A percentile compares a stretch with the other conserved stretches of the same genome.
Conservation (phyloP, 2,329 filamentous ascomycete genomes). For the Rutstroemia sydowiana region DNA sequence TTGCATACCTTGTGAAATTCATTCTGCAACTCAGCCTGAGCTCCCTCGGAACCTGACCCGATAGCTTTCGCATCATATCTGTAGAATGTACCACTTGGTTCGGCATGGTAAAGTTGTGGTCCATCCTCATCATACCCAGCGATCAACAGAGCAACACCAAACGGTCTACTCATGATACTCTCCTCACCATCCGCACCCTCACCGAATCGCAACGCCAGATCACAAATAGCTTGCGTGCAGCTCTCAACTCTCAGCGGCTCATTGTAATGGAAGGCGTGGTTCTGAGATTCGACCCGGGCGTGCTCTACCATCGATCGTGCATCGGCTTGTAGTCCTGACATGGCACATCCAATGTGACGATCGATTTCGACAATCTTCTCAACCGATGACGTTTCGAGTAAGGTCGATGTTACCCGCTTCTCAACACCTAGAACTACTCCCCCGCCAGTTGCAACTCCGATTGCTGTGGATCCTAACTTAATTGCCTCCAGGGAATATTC, state of each 20-base stretch:
- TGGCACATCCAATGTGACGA: constrained; percentile 96
- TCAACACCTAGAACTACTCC: constrained; percentile 96
- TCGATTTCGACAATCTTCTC: constrained; percentile 99
- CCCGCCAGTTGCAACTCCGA: constrained; percentile 91
- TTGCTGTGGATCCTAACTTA: constrained; percentile 97
- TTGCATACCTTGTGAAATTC: constrained; percentile 79
- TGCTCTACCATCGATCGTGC: constrained; percentile 97
- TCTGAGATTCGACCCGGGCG: constrained; percentile 94
- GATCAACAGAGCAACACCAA: constrained; percentile 93
- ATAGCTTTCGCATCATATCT: constrained; percentile 99
- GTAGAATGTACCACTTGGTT: constrained; percentile 97
- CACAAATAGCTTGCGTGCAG: constrained; percentile 98
- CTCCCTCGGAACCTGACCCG: constrained; percentile 92
- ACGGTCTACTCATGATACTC: constrained; percentile 96
- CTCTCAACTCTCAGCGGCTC: constrained; percentile 92
- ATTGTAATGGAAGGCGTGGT: constrained; percentile 96
- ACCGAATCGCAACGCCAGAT: constrained; percentile 90
- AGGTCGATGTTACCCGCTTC: constrained; percentile 95
- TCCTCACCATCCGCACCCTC: constrained; percentile 97
- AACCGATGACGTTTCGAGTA: constrained; percentile 94
- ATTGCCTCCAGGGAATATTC: constrained; percentile 99
- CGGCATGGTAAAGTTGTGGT: constrained; percentile 93
- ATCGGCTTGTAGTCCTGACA: constrained; percentile 96
- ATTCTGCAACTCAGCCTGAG: constrained; percentile 95
- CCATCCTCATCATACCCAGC: constrained; percentile 97